Conservation (phyloP, 495 filamentous ascomycete genomes). For the Astrothelium macrocarpum region DNA sequence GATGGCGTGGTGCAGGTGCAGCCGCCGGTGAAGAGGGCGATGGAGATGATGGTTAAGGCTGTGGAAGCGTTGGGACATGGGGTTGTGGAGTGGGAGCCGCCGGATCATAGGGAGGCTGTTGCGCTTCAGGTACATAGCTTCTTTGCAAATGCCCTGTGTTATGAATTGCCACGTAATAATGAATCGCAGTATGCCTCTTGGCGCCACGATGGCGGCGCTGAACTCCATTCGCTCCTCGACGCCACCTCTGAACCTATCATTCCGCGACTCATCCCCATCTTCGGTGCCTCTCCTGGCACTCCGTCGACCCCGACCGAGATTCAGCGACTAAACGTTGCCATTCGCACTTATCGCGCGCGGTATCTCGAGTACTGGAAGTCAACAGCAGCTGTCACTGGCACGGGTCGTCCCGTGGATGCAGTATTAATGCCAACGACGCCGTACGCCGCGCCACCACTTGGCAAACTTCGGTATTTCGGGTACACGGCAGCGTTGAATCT, state of each 20-base stretch:
- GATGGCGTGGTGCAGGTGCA: slow-evolving; percentile 42
- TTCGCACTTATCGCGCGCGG: slow-evolving; percentile 54
- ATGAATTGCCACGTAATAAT: background rate
- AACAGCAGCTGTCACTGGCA: slow-evolving; percentile 30
- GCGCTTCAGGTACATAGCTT: background rate
- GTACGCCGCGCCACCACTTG: slow-evolving; percentile 18
- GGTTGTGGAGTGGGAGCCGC: slow-evolving; percentile 49
- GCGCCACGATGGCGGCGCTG: background rate
- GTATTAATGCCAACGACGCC: slow-evolving; percentile 25
- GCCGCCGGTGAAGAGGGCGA: slow-evolving; percentile 47
- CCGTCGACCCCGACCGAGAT: slow-evolving; percentile 39
- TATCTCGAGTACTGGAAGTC: slow-evolving; percentile 80
- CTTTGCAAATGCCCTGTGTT: background rate
- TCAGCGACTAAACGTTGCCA: slow-evolving; percentile 44
- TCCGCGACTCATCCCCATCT: background rate
- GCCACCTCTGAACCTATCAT: background rate
- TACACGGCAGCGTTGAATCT: slow-evolving; percentile 27
- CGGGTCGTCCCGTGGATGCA: slow-evolving; percentile 17
- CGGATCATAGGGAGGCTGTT: background rate
- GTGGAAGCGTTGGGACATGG: slow-evolving; percentile 48
- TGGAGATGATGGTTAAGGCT: slow-evolving; percentile 42
- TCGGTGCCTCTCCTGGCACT: slow-evolving; percentile 13
- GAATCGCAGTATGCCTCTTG: background rate
- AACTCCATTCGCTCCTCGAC: background rate
- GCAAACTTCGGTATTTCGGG: slow-evolving; percentile 24